Evolutionary conservation across 768 basidiomycete species (phyloP), one percentile per base, ranked within the genome.

Genomic region (Amanita rimosa): DNA sequence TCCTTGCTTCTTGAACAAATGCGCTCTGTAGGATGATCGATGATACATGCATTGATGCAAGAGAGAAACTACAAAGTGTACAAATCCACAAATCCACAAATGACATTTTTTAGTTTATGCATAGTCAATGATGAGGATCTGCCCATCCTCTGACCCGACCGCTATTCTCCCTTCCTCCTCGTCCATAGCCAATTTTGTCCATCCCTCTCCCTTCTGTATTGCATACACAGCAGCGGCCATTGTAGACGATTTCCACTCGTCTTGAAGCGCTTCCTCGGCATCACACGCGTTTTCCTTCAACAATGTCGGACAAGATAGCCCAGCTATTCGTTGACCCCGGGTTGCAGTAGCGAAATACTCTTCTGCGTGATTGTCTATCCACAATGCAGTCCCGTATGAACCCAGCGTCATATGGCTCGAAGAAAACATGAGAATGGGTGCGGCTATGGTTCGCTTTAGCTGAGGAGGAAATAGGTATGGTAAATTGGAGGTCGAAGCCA

Each of bases 291-390:
- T 57, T 6, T 55, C 39, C 9, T 57, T 57, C 24, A 49, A 40
- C 24, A 48, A 38, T 21, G 36, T 24, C 26, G 43, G 50, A 9
- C 53, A 53, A 36, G 58, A 54, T 43, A 54, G 60, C n/a, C 75
- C 78, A 0, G 78, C 82, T 17, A 85, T 57, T 41, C 83, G 69
- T 58, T 86, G 83, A 0, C 81, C 80, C 6, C 59, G 65, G 44
- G 76, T 70, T 33, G 64, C 65, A 24, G 29, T 14, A 1, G 63
- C 63, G 50, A 66, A 64, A 57, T 72, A 69, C 31, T 70, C 71
- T 50, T 79, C 76, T 0, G 76, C 74, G 43, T 82, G 76, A 42
- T 67, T 77, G 54, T 86, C 84, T 29, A 83, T 63, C 78, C 81
- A 86, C 13, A 86, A 53, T 4, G 74, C 76, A 4, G 79, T 83